Percentiles rank a stretch among this genome's conserved stretches.
These are phyloP conservation scores for Gloeostereum incarnatum DNA, from an alignment of 768 basidiomycete species.

Conservation along the genomic window DNA sequence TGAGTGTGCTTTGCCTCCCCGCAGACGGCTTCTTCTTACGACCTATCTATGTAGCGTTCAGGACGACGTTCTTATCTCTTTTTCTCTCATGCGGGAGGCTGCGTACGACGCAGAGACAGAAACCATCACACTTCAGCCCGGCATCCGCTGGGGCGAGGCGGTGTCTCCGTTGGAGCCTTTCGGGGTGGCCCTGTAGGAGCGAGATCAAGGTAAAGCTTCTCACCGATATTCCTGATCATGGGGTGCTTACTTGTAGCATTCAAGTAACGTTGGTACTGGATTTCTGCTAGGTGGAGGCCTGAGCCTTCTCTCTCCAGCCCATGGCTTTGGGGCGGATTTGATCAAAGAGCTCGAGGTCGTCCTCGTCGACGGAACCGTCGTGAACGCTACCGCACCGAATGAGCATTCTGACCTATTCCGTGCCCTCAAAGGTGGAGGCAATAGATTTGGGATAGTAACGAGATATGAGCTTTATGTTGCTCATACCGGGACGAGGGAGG, in stretches of 20 bases:
- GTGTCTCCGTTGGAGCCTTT: slow-evolving; percentile 21
- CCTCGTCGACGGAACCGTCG: slow-evolving; percentile 25
- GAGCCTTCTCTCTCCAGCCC: slow-evolving; percentile 26
- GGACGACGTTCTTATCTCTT: slow-evolving; percentile 27
- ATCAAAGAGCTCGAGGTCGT: slow-evolving; percentile 31
- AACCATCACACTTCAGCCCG: slow-evolving; percentile 31
- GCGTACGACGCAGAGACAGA: slow-evolving; percentile 24
- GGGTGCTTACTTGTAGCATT: neutral
- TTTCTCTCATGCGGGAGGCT: slow-evolving; percentile 26
- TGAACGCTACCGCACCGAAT: slow-evolving; percentile 31
- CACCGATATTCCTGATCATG: neutral
- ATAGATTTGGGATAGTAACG: slow-evolving; percentile 36
- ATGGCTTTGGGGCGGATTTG: slow-evolving; percentile 30
- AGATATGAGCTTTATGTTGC: slow-evolving; percentile 29
- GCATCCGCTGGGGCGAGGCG: slow-evolving; percentile 31
- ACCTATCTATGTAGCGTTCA: slow-evolving; percentile 18
- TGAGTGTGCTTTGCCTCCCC: slow-evolving; percentile 13
- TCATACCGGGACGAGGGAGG: slow-evolving; percentile 25
- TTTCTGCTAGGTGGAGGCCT: slow-evolving; percentile 34
- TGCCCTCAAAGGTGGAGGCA: slow-evolving; percentile 35
- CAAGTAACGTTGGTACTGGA: slow-evolving; percentile 31
- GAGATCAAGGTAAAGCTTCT: neutral
- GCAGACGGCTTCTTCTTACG: neutral
- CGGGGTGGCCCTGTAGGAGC: slow-evolving; percentile 22
- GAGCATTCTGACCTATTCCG: slow-evolving; percentile 32